Percentiles rank a stretch among this genome's conserved stretches.
Conservation (phyloP, 108 stramenopile genomes). For the Pseudonitzschia pungens region DNA sequence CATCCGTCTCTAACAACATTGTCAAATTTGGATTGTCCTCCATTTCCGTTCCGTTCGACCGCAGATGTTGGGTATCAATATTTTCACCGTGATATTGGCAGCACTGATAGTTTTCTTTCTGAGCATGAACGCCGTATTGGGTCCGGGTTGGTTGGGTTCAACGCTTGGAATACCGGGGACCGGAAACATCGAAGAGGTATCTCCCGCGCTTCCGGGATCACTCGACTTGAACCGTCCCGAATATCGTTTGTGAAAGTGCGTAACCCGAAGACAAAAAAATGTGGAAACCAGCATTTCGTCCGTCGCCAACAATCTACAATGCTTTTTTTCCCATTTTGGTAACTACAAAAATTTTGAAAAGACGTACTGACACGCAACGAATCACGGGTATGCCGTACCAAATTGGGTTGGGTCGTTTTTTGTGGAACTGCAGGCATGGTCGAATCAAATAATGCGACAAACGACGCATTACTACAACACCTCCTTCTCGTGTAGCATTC, state of each 20-base stretch:
- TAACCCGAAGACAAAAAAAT: no score
- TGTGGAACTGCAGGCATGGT: no score
- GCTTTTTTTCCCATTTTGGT: no score
- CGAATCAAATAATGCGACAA: no score
- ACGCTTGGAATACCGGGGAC: slow-evolving; percentile 61
- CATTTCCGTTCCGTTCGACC: background rate
- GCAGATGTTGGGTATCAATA: slow-evolving; percentile 75
- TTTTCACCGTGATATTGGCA: slow-evolving; percentile 75
- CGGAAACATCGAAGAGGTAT: slow-evolving; percentile 63
- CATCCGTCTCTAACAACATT: background rate
- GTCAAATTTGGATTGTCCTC: background rate
- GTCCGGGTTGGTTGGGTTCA: slow-evolving; percentile 83
- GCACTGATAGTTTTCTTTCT: slow-evolving; percentile 61
- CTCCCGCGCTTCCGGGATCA: slow-evolving; percentile 58
- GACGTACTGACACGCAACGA: no score
- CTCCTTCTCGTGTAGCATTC: no score
- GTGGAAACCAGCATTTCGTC: no score
- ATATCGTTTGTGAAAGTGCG: slow-evolving; percentile 34
- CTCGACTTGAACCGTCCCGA: slow-evolving; percentile 61
- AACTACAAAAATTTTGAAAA: no score
- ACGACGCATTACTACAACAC: no score
- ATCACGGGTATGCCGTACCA: no score
- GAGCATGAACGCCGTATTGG: slow-evolving; percentile 57
- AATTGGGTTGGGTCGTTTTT: no score
- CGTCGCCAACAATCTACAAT: no score